Percentiles rank a stretch among this genome's conserved stretches.
These are phyloP conservation scores for Yarrowia sp. DNA, from an alignment of 805 yeast species.

Conservation along the genomic window DNA sequence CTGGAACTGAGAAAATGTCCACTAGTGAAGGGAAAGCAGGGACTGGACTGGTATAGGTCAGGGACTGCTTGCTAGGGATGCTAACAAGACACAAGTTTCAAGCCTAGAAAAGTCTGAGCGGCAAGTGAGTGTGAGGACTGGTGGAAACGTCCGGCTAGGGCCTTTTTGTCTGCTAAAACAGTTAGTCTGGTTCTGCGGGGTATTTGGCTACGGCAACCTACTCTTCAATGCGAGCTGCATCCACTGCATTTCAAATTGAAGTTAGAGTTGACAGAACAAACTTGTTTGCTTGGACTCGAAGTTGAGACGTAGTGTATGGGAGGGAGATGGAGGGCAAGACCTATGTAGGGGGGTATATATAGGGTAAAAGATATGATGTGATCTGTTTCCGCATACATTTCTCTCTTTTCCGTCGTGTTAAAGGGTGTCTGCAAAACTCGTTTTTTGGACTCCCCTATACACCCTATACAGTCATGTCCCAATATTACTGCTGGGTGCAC, in stretches of 20 bases:
- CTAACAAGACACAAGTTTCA: too few species aligned
- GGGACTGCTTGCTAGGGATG: too few species aligned
- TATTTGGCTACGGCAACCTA: slow-evolving; percentile 13
- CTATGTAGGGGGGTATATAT: too few species aligned
- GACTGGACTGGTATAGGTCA: too few species aligned
- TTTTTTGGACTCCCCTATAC: too few species aligned
- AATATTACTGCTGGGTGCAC: neutral
- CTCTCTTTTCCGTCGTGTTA: too few species aligned
- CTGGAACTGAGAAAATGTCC: too few species aligned
- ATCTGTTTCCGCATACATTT: too few species aligned
- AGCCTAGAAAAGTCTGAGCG: neutral
- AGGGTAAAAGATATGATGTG: too few species aligned
- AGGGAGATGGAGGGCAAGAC: neutral
- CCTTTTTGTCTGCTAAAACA: slow-evolving; percentile 6
- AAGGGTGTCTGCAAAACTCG: too few species aligned
- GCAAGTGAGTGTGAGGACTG: neutral
- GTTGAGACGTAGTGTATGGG: neutral
- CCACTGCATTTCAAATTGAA: slow-evolving; percentile 5
- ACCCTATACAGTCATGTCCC: neutral
- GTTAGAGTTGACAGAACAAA: neutral
- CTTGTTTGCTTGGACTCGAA: neutral
- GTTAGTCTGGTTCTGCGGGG: slow-evolving; percentile 31
- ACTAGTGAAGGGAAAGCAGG: too few species aligned
- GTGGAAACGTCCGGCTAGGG: neutral
- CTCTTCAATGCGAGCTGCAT: slow-evolving; percentile 10